Base-by-base conservation (phyloP, 179 eudicot genomes). In the Dionaea muscipula region DNA sequence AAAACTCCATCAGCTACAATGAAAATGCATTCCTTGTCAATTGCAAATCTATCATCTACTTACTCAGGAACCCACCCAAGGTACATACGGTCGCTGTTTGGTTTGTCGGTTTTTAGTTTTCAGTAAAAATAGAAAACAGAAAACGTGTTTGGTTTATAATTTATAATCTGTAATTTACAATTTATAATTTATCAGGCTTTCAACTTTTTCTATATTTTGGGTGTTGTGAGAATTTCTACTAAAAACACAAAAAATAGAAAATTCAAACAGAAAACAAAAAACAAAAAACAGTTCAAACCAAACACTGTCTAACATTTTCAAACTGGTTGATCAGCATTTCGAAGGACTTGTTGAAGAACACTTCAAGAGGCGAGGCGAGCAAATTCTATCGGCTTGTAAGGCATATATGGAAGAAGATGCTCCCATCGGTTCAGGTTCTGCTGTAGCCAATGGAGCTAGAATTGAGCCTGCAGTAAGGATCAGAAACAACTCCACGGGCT, bases 1-100 rank as follows among this genome's bases (percentile, higher is more conserved):
- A 87, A 65, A 91, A 91, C 68, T 91, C 98, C 9, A 66, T 76
- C 17, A 80, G 96, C 78, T 91, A 91, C 75, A 91, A 91, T 19
- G 99, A 91, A 56, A 91, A 81, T 72, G 94, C 96, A 1, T 81
- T 78, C 71, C 80, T 91, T 40, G 80, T 82, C 49, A 84, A 80
- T 64, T 91, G 96, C 75, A 87, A 74, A 60, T 82, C 81, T 58
- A 91, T 91, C 86, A 45, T 91, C 15, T 87, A 84, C 72, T 66
- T 80, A 0, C 72, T 84, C 11, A 78, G 83, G 71, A 84, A 68
- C 44, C 89, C 94, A 21, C 94, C 89, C 27, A 72, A 74, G 84
- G 94, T 85, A 77, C n/a, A n/a, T n/a, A n/a, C n/a, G n/a, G n/a
- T n/a, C n/a, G n/a, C n/a, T n/a, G n/a, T n/a, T n/a, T n/a, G n/a